Conservation (phyloP, 208 protist genomes). For the Trypanosoma grayi region DNA sequence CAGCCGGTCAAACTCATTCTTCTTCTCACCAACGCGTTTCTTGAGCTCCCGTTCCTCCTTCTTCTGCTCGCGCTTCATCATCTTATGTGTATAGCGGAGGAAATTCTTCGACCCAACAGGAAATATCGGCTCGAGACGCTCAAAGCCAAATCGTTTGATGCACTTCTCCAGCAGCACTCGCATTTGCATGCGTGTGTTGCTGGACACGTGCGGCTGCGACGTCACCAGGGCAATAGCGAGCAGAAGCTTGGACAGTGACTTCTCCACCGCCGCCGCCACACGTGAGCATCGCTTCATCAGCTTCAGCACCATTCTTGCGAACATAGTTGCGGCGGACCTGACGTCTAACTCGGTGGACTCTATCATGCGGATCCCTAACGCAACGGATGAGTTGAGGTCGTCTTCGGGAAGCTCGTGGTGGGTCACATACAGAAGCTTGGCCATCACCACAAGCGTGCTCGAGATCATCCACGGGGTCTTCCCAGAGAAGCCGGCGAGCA, state of each 20-base stretch:
- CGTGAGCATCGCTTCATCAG: constrained; percentile 67
- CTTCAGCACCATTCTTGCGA: constrained; percentile 83
- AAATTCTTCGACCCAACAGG: constrained; percentile 86
- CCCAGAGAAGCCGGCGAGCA: constrained; percentile 75
- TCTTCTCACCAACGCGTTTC: constrained; percentile 46
- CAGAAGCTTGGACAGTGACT: constrained; percentile 67
- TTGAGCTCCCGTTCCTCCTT: constrained; percentile 65
- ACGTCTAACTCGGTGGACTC: constrained; percentile 65
- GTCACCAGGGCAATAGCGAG: constrained; percentile 79
- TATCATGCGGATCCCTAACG: constrained; percentile 77
- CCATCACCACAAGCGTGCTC: constrained; percentile 79
- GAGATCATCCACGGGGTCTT: constrained; percentile 76
- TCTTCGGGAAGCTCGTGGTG: constrained; percentile 56
- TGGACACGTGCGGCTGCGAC: constrained; percentile 76
- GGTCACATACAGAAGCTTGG: constrained; percentile 77
- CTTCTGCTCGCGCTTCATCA: constrained; percentile 80
- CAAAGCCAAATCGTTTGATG: constrained; percentile 78
- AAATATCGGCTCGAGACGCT: constrained; percentile 77
- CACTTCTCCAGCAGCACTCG: constrained; percentile 81
- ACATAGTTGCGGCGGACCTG: constrained; percentile 66
- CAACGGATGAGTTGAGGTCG: constrained; percentile 60
- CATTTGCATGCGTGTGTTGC: constrained; percentile 78
- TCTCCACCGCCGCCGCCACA: constrained; percentile 48
- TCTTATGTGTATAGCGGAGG: constrained; percentile 80
- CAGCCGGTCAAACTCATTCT: constrained; percentile 80